A percentile compares a stretch with the other conserved stretches of the same genome.
These are phyloP conservation scores for Exophiala xenobiotica DNA, from an alignment of 2,329 filamentous ascomycete genomes.

Conservation along the genomic window DNA sequence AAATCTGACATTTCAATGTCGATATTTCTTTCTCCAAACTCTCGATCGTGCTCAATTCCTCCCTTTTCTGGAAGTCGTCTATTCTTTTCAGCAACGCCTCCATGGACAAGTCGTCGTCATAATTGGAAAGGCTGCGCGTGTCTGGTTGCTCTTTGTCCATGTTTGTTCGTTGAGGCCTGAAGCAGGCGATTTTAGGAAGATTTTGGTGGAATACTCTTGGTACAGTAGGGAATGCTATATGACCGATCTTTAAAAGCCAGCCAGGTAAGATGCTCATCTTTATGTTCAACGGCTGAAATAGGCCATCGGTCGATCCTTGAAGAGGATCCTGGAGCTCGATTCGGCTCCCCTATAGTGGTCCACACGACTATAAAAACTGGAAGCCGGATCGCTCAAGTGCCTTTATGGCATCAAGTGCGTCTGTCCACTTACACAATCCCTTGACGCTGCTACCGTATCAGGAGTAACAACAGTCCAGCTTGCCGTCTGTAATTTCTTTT, in stretches of 20 bases:
- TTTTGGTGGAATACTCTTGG: background rate
- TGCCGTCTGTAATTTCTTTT: background rate
- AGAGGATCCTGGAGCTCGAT: conserved; percentile 3
- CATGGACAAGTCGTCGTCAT: background rate
- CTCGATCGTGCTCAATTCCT: conserved; percentile 1
- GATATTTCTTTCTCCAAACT: conserved; percentile 5
- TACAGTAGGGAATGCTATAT: background rate
- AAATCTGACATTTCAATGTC: conserved; percentile 1
- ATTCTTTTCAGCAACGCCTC: background rate
- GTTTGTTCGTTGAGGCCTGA: background rate
- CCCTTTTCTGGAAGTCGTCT: background rate
- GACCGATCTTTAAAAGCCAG: background rate
- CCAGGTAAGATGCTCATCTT: background rate
- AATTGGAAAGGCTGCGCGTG: background rate
- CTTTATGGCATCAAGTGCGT: background rate
- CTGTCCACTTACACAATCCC: background rate
- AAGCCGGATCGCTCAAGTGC: background rate
- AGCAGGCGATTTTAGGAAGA: background rate
- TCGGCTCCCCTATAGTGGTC: background rate
- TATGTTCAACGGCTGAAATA: background rate
- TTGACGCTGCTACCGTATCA: background rate
- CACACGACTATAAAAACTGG: background rate
- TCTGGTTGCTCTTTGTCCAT: background rate
- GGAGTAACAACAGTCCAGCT: background rate
- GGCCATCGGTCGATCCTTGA: background rate